These are phyloP conservation scores for Nephelium lappaceum DNA, from an alignment of 345 rosid genomes.

Conservation along the genomic window DNA sequence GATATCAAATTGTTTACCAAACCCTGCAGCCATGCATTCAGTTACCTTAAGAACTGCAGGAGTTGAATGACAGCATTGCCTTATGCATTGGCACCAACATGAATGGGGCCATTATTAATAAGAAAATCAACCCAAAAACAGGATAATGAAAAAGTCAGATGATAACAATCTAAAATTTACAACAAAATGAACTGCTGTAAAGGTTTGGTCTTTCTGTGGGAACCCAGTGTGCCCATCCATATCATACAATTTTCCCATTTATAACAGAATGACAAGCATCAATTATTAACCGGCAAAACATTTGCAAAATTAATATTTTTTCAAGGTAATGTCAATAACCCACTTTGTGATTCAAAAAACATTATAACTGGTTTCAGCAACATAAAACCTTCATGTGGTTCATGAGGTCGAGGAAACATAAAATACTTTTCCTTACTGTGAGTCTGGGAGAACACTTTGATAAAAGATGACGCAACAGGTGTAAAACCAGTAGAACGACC, in stretches of 20 bases:
- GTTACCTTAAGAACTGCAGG: background rate
- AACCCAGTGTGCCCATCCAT: background rate
- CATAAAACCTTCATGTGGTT: background rate
- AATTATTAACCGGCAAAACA: background rate
- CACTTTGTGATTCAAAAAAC: background rate
- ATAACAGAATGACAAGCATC: background rate
- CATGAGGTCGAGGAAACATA: background rate
- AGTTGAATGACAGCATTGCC: background rate
- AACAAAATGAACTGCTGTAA: background rate
- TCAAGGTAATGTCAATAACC: background rate
- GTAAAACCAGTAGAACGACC: background rate
- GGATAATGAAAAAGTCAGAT: background rate
- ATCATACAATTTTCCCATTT: background rate
- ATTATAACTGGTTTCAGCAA: background rate
- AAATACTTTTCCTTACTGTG: background rate
- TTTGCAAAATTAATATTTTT: background rate
- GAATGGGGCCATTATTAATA: background rate
- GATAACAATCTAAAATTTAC: background rate
- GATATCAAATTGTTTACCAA: slow-evolving; percentile 85
- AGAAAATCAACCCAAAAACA: background rate
- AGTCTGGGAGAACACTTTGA: background rate
- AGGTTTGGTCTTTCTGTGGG: background rate
- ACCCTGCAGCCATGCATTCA: slow-evolving; percentile 50
- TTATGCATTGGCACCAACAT: slow-evolving; percentile 15
- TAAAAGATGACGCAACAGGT: background rate